phyloP scores from a whole-genome alignment of 495 filamentous ascomycete genomes.

The Neurospora hispaniola region DNA sequence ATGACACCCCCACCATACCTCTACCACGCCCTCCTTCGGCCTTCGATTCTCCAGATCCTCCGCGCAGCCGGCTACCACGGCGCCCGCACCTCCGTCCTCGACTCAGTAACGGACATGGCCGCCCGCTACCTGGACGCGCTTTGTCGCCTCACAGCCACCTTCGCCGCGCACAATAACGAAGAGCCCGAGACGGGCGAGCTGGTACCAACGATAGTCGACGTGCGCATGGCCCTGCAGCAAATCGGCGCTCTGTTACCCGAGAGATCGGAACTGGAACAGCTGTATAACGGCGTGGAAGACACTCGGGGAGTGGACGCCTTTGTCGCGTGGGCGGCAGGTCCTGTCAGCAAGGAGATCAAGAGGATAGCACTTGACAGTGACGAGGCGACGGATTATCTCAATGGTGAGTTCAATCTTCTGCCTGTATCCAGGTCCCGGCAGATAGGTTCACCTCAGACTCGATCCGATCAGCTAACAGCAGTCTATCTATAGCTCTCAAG shows the following conservation, averaged over 20 bases:
- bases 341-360: conserved; percentile 57
- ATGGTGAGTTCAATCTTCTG: conserved; percentile 29
- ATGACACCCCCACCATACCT: conserved; percentile 41
- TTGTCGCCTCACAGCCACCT: conserved; percentile 47
- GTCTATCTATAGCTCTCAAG: conserved; percentile 45
- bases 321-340: conserved; percentile 60
- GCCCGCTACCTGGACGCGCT: conserved; percentile 64
- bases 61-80: conserved; percentile 77
- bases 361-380: conserved; percentile 44
- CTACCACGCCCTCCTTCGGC: conserved; percentile 68
- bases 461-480: neutral
- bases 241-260: conserved; percentile 58
- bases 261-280: conserved; percentile 27
- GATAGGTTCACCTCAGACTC: neutral
- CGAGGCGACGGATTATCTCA: conserved; percentile 58
- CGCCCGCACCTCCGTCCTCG: conserved; percentile 62
- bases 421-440: neutral
- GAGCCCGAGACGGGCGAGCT: conserved; percentile 18
- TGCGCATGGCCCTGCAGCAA: conserved; percentile 72
- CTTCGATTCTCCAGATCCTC: conserved; percentile 73
- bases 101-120: conserved; percentile 65
- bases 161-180: conserved; percentile 40
- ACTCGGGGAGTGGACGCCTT: conserved; percentile 62
- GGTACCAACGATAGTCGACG: conserved; percentile 53
- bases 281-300: conserved; percentile 48